Conservation (phyloP, 2,329 filamentous ascomycete genomes). For the Tolypocladium tropicale region DNA sequence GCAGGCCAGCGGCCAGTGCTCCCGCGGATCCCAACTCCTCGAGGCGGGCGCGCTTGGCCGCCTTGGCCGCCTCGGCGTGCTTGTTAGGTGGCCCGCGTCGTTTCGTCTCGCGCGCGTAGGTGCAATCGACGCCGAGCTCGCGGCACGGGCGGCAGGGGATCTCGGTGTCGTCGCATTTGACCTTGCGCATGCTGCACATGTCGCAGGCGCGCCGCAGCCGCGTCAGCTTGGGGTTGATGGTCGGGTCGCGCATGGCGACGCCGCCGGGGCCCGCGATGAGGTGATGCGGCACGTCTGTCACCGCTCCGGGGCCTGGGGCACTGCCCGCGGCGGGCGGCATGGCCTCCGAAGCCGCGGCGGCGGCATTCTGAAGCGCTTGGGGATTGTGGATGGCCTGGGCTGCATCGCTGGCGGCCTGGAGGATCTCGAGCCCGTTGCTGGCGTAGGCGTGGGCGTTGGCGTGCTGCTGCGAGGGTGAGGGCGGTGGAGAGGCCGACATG, state of each 20-base stretch:
- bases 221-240: constrained; percentile 40
- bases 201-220: constrained; percentile 49
- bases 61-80: constrained; percentile 44
- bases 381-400: constrained; percentile 28
- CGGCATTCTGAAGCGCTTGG: constrained; percentile 28
- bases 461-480: constrained; percentile 10
- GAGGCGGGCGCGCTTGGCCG: constrained; percentile 36
- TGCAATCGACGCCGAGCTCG: constrained; percentile 48
- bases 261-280: constrained; percentile 6
- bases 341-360: constrained; percentile 23
- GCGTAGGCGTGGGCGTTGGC: constrained; percentile 31
- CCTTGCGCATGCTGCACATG: constrained; percentile 52
- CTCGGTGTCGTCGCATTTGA: constrained; percentile 48
- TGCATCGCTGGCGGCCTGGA: constrained; percentile 34
- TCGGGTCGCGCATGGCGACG: constrained; percentile 27
- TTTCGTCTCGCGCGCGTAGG: constrained; percentile 46
- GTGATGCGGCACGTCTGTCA: constrained; percentile 8
- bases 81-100: constrained; percentile 50
- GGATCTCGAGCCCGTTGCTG: constrained; percentile 34
- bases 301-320: constrained; percentile 3
- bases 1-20: not conserved
- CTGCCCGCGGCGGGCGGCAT: constrained; percentile 15
- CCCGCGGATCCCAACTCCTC: constrained; percentile 16
- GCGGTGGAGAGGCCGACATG: constrained; percentile 16
- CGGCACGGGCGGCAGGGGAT: constrained; percentile 47